Percentiles rank a stretch among this genome's conserved stretches.
Conservation (phyloP, 2,329 filamentous ascomycete species). For the Aspergillus terreus region DNA sequence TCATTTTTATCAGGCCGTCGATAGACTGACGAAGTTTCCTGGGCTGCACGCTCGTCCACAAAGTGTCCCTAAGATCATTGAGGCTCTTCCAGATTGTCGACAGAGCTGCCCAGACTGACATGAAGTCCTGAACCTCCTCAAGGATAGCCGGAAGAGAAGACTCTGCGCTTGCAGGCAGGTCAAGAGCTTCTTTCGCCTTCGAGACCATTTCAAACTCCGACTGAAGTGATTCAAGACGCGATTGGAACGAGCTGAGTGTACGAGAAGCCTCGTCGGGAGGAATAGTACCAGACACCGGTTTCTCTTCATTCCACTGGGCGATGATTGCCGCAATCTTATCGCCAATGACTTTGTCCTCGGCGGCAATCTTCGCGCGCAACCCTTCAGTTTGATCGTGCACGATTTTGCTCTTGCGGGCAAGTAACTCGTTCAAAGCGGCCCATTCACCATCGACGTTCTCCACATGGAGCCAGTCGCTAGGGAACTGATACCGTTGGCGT, state of each 20-base stretch:
- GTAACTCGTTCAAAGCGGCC: constrained; percentile 86
- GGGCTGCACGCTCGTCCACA: constrained; percentile 95
- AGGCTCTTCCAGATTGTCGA: constrained; percentile 96
- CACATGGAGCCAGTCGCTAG: constrained; percentile 89
- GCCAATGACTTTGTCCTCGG: constrained; percentile 86
- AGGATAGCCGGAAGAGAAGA: constrained; percentile 79
- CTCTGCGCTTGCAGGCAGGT: constrained; percentile 75
- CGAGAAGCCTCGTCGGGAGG: constrained; percentile 83
- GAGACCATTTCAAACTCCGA: constrained; percentile 89
- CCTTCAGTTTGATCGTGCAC: constrained; percentile 96
- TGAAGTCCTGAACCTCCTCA: constrained; percentile 97
- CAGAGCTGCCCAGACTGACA: constrained; percentile 94
- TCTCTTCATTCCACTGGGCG: constrained; percentile 88
- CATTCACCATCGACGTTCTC: constrained; percentile 96
- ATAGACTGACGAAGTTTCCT: constrained; percentile 86
- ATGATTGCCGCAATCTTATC: constrained; percentile 85
- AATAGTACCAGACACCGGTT: constrained; percentile 92
- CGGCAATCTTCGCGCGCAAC: constrained; percentile 86
- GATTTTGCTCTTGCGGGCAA: constrained; percentile 88
- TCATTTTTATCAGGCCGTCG: constrained; percentile 92
- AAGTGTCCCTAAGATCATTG: constrained; percentile 84
- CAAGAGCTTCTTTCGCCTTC: constrained; percentile 93
- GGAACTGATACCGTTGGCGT: constrained; percentile 90
- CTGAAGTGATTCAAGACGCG: constrained; percentile 77
- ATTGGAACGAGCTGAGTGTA: constrained; percentile 77